Evolutionary conservation across 2,329 filamentous ascomycete genomes (phyloP), one percentile per base, ranked within the genome.

Genomic region (Diplodia mutila): DNA sequence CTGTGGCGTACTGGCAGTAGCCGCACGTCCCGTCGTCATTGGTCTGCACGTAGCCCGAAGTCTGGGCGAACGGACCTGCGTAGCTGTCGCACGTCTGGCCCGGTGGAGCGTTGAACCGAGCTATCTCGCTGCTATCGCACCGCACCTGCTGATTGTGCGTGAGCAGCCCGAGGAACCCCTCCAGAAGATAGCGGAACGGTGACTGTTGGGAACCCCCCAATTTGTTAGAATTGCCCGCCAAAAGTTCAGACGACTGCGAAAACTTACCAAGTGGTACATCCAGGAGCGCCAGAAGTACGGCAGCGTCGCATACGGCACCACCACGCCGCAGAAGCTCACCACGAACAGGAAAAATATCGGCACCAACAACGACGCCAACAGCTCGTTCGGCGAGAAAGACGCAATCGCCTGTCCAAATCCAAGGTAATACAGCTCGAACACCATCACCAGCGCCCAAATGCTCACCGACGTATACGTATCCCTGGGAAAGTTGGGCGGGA

Each of bases 301-400:
- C 25, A 93, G 83, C 29, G 84, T 83, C 0, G 73, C 72, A 70
- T 89, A 91, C 0, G 90, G 90, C 0, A 93, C 90, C 5, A 92
- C 81, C 1, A 93, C 89, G 69, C 91, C 91, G 72, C 90, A 93
- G 80, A 94, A 93, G 1, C 85, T 86, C 9, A 92, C 84, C 2
- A 92, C 81, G 49, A 87, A 91, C 29, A 89, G 84, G 79, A 91
- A 90, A 77, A 91, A 90, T 4, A 90, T 75, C 0, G 90, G 90
- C 0, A 91, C 88, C 0, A 91, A 80, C 0, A 91, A 78, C 4
- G 86, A 89, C 0, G 89, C 89, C 21, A 91, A 82, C 3, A 90
- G 79, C 69, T 89, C 87, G 73, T 91, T 91, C 1, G 89, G 89
- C 1, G 86, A 80, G 69, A 90, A 86, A 0, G 90, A 81, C 0